These are phyloP conservation scores for Yarrowia sp. DNA, from an alignment of 805 yeast species.

Conservation along the genomic window DNA sequence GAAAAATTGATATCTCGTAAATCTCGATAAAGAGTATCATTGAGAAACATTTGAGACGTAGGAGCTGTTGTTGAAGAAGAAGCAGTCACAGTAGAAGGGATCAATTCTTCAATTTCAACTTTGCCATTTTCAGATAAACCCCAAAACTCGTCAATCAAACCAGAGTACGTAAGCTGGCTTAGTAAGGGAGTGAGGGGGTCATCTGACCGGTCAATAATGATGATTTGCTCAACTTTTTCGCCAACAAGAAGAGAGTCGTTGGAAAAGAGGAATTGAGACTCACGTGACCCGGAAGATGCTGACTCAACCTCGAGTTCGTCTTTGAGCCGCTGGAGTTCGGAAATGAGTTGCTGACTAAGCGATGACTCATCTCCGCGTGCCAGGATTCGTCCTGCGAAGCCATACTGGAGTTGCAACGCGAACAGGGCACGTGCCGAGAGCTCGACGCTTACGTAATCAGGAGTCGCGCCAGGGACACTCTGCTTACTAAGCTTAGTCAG, in stretches of 20 bases:
- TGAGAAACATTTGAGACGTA: not conserved
- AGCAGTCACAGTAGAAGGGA: conserved; percentile 36
- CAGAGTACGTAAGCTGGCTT: conserved; percentile 77
- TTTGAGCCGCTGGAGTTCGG: not conserved
- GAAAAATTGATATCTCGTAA: conserved; percentile 73
- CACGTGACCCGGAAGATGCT: not conserved
- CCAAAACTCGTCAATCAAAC: conserved; percentile 72
- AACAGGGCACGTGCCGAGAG: not conserved
- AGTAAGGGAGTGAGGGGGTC: conserved; percentile 72
- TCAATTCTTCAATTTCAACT: conserved; percentile 31
- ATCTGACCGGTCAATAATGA: conserved; percentile 73
- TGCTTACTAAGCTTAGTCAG: not conserved
- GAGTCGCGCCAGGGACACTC: not conserved
- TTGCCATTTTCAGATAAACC: conserved; percentile 44
- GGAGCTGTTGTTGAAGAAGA: conserved; percentile 29
- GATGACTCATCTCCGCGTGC: not conserved
- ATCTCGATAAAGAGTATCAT: conserved; percentile 51
- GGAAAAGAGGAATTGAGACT: not conserved
- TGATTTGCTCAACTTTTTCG: conserved; percentile 51
- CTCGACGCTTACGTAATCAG: conserved; percentile 4
- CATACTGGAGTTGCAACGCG: not conserved
- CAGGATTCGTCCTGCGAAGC: not conserved
- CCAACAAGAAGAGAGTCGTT: conserved; percentile 34
- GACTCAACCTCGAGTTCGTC: not conserved
- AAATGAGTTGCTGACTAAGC: not conserved